phyloP scores from a whole-genome alignment of 129 eudicot genomes.

The Centella asiatica region DNA sequence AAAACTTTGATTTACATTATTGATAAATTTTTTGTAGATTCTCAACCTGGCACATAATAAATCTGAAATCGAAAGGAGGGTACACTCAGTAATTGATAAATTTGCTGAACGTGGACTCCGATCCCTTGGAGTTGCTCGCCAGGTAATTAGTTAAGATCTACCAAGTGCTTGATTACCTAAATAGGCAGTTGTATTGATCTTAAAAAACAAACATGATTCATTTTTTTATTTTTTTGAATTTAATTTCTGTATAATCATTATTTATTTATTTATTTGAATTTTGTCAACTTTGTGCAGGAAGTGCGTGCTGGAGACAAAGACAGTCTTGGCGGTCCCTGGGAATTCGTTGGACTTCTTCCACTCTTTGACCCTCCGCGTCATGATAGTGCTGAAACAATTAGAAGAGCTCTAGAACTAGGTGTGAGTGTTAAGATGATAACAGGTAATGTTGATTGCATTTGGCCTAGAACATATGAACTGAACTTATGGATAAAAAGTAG shows the following conservation, averaged over 20 bases:
- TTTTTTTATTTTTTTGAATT: background rate
- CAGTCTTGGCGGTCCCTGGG: slow-evolving; percentile 6
- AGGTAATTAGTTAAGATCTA: background rate
- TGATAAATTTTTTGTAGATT: background rate
- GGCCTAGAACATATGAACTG: too few species aligned
- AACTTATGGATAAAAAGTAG: too few species aligned
- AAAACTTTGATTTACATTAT: background rate
- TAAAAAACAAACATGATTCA: background rate
- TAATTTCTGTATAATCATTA: too few species aligned
- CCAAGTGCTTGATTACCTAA: too few species aligned
- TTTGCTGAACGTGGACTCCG: slow-evolving; percentile 13
- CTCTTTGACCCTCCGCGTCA: slow-evolving; percentile 9
- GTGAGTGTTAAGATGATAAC: slow-evolving; percentile 12
- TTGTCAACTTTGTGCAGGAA: background rate
- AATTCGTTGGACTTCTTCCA: slow-evolving; percentile 9
- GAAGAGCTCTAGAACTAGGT: slow-evolving; percentile 11
- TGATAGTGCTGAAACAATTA: slow-evolving; percentile 11
- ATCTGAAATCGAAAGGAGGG: slow-evolving; percentile 3
- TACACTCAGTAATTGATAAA: slow-evolving; percentile 3
- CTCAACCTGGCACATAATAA: slow-evolving; percentile 9
- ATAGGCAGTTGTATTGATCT: background rate
- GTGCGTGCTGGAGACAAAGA: slow-evolving; percentile 7
- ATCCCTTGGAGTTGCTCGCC: slow-evolving; percentile 13
- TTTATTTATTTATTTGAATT: too few species aligned
- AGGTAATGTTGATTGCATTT: too few species aligned